phyloP scores from a whole-genome alignment of 371 early-diverging fungal genomes.

The Lichtheimia ornata region DNA sequence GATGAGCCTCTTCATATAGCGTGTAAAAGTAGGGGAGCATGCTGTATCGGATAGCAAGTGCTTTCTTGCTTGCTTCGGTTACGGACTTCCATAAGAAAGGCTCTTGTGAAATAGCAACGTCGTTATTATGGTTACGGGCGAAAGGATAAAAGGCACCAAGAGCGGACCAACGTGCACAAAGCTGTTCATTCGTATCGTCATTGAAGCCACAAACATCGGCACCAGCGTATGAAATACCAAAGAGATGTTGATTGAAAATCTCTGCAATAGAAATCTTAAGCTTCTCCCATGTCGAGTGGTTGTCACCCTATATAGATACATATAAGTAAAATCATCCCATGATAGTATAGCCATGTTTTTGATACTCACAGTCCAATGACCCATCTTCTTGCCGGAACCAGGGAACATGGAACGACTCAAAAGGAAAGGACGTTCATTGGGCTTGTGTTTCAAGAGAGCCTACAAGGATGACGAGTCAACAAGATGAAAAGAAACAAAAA shows the following conservation, averaged over 20 bases:
- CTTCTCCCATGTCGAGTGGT: constrained; percentile 53
- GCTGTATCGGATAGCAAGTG: constrained; percentile 61
- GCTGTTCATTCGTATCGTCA: constrained; percentile 52
- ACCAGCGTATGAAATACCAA: constrained; percentile 69
- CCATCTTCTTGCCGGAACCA: constrained; percentile 30
- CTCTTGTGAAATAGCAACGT: constrained; percentile 38
- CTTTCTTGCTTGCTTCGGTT: constrained; percentile 46
- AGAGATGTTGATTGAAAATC: constrained; percentile 66
- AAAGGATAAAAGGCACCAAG: constrained; percentile 82
- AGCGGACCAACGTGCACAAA: constrained; percentile 72
- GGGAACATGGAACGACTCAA: constrained; percentile 69
- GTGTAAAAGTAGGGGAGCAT: constrained; percentile 73
- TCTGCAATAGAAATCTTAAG: constrained; percentile 59
- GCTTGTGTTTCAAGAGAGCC: constrained; percentile 32
- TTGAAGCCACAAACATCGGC: constrained; percentile 80
- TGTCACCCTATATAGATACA: constrained; percentile 38
- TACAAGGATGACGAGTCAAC: constrained; percentile 1
- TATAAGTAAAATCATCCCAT: background rate
- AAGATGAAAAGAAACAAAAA: background rate
- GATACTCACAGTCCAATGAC: constrained; percentile 23
- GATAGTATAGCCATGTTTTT: background rate
- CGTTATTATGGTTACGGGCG: constrained; percentile 66
- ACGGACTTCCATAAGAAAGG: constrained; percentile 57
- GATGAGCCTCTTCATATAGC: constrained; percentile 58
- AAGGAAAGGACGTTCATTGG: constrained; percentile 65